phyloP scores from a whole-genome alignment of 345 rosid species.

The Balakata baccata region DNA sequence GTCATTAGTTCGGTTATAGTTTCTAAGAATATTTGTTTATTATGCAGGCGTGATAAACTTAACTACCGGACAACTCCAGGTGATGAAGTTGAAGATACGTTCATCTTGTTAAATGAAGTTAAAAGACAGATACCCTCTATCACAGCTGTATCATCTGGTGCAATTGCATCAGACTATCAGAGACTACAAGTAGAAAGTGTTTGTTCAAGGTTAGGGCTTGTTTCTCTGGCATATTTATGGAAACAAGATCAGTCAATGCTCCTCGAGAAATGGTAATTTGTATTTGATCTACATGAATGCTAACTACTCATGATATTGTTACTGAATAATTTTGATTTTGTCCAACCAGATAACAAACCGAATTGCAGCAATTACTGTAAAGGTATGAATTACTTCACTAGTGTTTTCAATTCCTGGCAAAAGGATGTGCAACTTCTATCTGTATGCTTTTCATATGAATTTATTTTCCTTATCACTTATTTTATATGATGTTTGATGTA shows the following conservation, averaged over 20 bases:
- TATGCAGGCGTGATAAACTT: slow-evolving; percentile 61
- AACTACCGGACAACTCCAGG: slow-evolving; percentile 64
- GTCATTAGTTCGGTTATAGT: not conserved
- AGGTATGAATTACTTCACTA: slow-evolving; percentile 43
- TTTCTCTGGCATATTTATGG: slow-evolving; percentile 96
- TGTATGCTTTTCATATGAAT: not conserved
- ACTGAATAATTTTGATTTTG: slow-evolving; percentile 13
- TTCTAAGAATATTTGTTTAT: slow-evolving; percentile 10
- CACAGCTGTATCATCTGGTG: slow-evolving; percentile 87
- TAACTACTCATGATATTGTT: slow-evolving; percentile 7
- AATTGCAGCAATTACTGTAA: slow-evolving; percentile 71
- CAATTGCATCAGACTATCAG: slow-evolving; percentile 95
- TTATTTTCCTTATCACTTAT: not conserved
- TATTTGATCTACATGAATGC: slow-evolving; percentile 17
- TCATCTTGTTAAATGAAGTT: slow-evolving; percentile 68
- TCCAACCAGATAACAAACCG: slow-evolving; percentile 58
- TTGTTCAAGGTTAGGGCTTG: slow-evolving; percentile 98
- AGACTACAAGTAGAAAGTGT: slow-evolving; percentile 90
- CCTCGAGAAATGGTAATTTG: slow-evolving; percentile 86
- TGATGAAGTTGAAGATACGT: slow-evolving; percentile 97
- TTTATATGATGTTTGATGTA: not conserved
- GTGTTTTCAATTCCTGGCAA: not conserved
- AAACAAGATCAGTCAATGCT: slow-evolving; percentile 94
- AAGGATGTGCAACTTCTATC: not conserved
- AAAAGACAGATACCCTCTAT: slow-evolving; percentile 78